Evolutionary conservation across 306 rosid species (phyloP), one percentile per base, ranked within the genome.

Genomic region (Sicyos baderoa): DNA sequence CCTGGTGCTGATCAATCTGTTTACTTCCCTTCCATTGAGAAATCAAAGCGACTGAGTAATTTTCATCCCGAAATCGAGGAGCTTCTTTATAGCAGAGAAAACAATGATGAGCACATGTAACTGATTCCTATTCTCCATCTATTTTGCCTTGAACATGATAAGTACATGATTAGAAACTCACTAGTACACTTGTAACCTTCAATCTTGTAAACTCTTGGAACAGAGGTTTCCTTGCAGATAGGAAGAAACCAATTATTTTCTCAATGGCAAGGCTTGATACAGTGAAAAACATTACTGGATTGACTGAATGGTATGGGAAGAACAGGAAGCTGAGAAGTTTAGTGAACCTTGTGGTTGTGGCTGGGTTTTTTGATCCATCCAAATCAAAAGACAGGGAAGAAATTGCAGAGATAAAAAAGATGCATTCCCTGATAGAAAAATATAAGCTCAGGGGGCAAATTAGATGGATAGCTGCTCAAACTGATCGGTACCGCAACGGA

Each of bases 201-300:
- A 9, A 25, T 23, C 37, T 25, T 67, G 14, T 3, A 12, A 21
- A 21, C 81, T 54, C 54, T 65, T 76, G 73, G 78, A 69, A 62
- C 91, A 92, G 98, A 80, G 98, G 96, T 64, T 83, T 48, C 81
- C 83, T 89, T 82, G 87, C 80, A 68, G 93, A 92, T 82, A 84
- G n/a, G 76, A 83, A 80, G 74, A 92, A 92, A 74, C 98, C 98
- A 6, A 89, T 89, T 65, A 87, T 92, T 52, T 92, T 92, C 82
- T 89, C 98, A 42, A 92, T 92, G 96, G 98, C 98, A 40, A 78
- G 98, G 73, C 79, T 92, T 21, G 98, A 92, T 74, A 92, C 85
- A 1, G 95, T 92, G 84, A 92, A 92, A 74, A 92, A 92, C 84
- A 82, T 92, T n/a, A 76, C 88, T 21, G 93, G 98, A 59, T 81